Conservation (phyloP, 176 grass and related monocot genomes). For the Oryza brachyantha region DNA sequence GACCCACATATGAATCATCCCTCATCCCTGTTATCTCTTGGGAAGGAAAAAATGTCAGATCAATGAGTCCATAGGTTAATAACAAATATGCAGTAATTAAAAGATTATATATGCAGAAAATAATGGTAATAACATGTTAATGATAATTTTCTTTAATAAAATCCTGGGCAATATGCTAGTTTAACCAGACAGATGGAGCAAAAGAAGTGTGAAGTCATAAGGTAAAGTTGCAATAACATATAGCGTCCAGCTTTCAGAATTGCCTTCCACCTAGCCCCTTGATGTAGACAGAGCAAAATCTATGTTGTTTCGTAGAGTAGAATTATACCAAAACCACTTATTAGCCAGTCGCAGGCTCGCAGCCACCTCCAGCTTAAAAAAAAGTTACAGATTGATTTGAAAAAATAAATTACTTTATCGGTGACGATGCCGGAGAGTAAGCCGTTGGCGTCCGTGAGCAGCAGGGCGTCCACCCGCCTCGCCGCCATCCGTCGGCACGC, state of each 20-base stretch:
- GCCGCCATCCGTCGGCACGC: conserved; percentile 79
- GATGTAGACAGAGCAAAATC: conserved; percentile 38
- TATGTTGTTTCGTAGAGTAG: not conserved
- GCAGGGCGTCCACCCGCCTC: conserved; percentile 67
- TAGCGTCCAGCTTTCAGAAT: not conserved
- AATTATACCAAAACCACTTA: conserved; percentile 9
- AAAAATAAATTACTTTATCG: conserved; percentile 55
- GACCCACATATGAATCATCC: too few species aligned
- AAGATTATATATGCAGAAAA: too few species aligned
- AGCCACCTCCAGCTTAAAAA: not conserved
- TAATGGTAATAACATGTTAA: too few species aligned
- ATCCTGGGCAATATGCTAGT: too few species aligned
- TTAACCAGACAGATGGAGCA: not conserved
- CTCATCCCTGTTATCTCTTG: too few species aligned
- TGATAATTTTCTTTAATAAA: too few species aligned
- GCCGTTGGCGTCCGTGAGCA: conserved; percentile 74
- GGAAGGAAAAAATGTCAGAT: too few species aligned
- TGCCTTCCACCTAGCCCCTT: not conserved
- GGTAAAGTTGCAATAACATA: conserved; percentile 2
- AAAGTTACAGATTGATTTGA: not conserved
- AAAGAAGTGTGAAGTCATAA: not conserved
- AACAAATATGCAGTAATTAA: too few species aligned
- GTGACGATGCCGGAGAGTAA: conserved; percentile 96
- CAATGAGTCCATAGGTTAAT: too few species aligned
- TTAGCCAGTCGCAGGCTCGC: not conserved